Conservation (phyloP, 2,329 filamentous ascomycete species). For the Penicillium sclerotigenum region DNA sequence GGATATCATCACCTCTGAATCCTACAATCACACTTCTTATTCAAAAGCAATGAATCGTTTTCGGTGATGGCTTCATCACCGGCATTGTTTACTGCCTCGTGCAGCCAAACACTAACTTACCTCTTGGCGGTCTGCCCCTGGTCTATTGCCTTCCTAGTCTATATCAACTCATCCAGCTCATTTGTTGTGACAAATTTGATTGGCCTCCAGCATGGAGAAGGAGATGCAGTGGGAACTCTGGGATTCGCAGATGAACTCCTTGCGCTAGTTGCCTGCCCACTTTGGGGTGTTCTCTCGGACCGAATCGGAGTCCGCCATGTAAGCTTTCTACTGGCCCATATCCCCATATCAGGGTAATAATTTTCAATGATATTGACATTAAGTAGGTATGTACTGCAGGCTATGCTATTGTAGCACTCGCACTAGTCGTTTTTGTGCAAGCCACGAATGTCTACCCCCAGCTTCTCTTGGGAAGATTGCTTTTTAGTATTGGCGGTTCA, state of each 20-base stretch:
- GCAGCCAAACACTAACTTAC: slow-evolving; percentile 57
- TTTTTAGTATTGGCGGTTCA: slow-evolving; percentile 90
- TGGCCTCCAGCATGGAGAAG: slow-evolving; percentile 53
- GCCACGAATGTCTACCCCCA: slow-evolving; percentile 84
- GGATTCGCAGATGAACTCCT: slow-evolving; percentile 52
- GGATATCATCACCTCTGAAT: not conserved
- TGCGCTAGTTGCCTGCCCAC: slow-evolving; percentile 47
- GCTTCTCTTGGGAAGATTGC: slow-evolving; percentile 74
- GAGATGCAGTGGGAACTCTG: slow-evolving; percentile 58
- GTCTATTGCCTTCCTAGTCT: slow-evolving; percentile 64
- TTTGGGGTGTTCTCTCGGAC: slow-evolving; percentile 51
- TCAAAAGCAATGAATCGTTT: slow-evolving; percentile 15
- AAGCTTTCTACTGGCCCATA: slow-evolving; percentile 19
- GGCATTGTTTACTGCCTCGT: slow-evolving; percentile 55
- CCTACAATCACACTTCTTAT: not conserved
- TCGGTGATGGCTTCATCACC: slow-evolving; percentile 30
- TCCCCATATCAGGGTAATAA: not conserved
- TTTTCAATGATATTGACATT: slow-evolving; percentile 2
- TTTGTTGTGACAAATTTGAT: slow-evolving; percentile 65
- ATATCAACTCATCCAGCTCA: slow-evolving; percentile 62
- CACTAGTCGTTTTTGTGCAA: slow-evolving; percentile 78
- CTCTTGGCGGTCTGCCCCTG: slow-evolving; percentile 62
- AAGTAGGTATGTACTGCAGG: slow-evolving; percentile 62
- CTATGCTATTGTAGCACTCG: slow-evolving; percentile 74
- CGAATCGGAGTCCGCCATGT: slow-evolving; percentile 49